Evolutionary conservation across 1,284 basidiomycete genomes (phyloP), one percentile per base, ranked within the genome.

Genomic region (Heliocybe sulcata): DNA sequence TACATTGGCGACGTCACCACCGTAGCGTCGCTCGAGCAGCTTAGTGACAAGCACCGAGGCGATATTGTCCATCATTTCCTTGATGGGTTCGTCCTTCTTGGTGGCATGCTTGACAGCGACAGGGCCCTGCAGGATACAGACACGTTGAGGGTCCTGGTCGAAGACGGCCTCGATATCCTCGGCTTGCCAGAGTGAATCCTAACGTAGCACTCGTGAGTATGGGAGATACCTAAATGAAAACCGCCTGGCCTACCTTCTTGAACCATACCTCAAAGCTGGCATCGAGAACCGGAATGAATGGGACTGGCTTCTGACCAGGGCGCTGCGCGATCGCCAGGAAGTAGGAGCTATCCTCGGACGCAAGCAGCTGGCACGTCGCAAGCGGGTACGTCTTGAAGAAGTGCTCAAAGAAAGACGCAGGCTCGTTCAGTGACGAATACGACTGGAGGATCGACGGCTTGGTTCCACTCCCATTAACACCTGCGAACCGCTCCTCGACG

Each of bases 101-200:
- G 76, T 88, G 16, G 92, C 85, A 71, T 94, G 87, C 71, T 91
- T 94, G 59, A 85, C 93, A 1, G 96, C 95, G 54, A 99, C 89
- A 11, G 97, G 96, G 27, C 97, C 96, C 72, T 98, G 95, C 52
- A 99, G 82, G 64, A 99, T 97, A 69, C 94, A 97, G 35, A 99
- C 95, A 62, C 97, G 89, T 72, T 99, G 92, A 29, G 96, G 92
- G 70, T 98, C 95, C 73, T 95, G 94, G 72, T 98, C 97, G 64
- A 98, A 95, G 42, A 99, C 94, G 14, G 94, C 96, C 61, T 99
- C 96, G 63, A 99, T 94, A 68, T 99, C 96, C 72, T 99, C 97
- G 4, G 94, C 90, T 48, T 93, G 92, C 96, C 96, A 98, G 4
- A 98, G 83, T 16, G 95, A 98, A 71, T 98, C 95, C 91, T 94